Conservation (phyloP, 176 grass and related monocot genomes). For the Oryza glaberrima region DNA sequence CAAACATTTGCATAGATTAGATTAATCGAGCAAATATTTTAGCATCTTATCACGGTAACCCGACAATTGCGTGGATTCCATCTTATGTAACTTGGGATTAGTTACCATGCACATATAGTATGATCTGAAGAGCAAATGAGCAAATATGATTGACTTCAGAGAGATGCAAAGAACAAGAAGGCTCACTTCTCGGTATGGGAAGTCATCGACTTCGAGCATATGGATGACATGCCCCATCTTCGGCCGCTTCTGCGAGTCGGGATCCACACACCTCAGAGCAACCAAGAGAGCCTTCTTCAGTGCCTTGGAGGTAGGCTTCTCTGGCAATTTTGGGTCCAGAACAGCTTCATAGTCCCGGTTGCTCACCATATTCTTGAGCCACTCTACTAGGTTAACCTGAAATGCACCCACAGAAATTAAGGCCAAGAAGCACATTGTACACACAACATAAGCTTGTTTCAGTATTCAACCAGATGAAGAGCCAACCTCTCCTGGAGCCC, state of each 20-base stretch:
- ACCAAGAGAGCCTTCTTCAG: constrained; percentile 90
- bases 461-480: neutral
- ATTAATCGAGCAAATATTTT: neutral
- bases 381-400: constrained; percentile 95
- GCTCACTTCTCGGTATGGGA: constrained; percentile 90
- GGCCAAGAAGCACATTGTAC: neutral
- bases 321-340: constrained; percentile 77
- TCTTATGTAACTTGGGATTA: constrained; percentile 23
- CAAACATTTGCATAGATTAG: neutral
- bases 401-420: neutral
- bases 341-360: constrained; percentile 76
- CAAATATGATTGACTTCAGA: constrained; percentile 19
- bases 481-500: constrained; percentile 73
- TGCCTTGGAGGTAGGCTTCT: constrained; percentile 76
- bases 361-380: constrained; percentile 92
- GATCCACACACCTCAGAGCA: constrained; percentile 89
- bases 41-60: neutral
- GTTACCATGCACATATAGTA: constrained; percentile 4
- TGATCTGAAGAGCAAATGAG: constrained; percentile 21
- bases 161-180: neutral
- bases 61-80: constrained; percentile 13
- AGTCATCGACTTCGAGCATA: constrained; percentile 98
- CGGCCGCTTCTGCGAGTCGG: constrained; percentile 87
- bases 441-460: neutral
- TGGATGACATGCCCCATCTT: constrained; percentile 99